phyloP scores from a whole-genome alignment of 2,329 filamentous ascomycete species.

The Botrytis cinerea region DNA sequence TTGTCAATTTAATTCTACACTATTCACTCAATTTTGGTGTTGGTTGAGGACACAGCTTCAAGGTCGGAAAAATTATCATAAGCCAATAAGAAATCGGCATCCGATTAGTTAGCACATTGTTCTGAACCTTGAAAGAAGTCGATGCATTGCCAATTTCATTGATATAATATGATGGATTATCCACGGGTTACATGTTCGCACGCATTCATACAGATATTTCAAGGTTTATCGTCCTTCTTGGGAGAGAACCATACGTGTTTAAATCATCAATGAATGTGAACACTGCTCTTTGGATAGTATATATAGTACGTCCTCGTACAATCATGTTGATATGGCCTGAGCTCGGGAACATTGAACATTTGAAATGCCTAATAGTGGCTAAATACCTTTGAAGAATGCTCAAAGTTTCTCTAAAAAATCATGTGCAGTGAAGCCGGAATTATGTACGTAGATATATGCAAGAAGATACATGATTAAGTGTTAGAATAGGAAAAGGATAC shows the following conservation, averaged over 20 bases:
- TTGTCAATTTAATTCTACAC: not conserved
- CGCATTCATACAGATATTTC: not conserved
- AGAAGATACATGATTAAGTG: too few species aligned
- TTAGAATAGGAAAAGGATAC: not conserved
- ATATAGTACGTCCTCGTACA: not conserved
- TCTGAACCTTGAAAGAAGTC: conserved; percentile 14
- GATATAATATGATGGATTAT: not conserved
- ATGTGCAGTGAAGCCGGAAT: not conserved
- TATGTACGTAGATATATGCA: not conserved
- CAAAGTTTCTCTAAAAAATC: not conserved
- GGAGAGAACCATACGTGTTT: not conserved
- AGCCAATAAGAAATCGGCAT: conserved; percentile 8
- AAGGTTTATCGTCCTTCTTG: not conserved
- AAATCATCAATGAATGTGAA: not conserved
- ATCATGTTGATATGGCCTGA: not conserved
- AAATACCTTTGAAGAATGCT: too few species aligned
- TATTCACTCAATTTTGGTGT: not conserved
- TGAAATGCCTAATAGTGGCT: too few species aligned
- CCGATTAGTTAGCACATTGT: conserved; percentile 15
- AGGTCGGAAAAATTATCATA: not conserved
- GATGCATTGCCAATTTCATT: conserved; percentile 1
- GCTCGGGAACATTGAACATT: not conserved
- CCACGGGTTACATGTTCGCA: too few species aligned
- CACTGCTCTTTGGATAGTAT: too few species aligned
- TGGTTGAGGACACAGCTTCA: conserved; percentile 1